Base-by-base conservation (phyloP, 2,329 filamentous ascomycete genomes). In the Metarhizium anisopliae region DNA sequence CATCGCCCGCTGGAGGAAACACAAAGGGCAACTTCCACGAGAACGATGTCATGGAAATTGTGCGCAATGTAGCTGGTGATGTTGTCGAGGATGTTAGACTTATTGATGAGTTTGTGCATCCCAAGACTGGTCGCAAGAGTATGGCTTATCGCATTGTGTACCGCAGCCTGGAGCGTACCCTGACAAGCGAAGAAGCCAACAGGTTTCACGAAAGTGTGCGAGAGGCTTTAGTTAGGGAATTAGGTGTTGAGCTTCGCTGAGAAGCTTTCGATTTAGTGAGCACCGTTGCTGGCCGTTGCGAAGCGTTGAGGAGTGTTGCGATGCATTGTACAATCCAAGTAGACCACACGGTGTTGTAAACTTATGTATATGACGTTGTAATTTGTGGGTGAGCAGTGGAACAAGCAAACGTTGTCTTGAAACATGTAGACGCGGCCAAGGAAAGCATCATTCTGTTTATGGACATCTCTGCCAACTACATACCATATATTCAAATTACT, bases 41-140 rank as follows among this genome's bases (percentile, higher is more conserved):
- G 69, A 97, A 97, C 72, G 94, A 99, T 70, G 78, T 97, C 53
- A 97, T 97, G 93, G 94, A 97, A 72, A 81, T 96, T 56, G 89
- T 96, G 18, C 85, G 94, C 61, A 85, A 85, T 62, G 79, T 93
- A 50, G 89, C 84, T 10, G 92, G 91, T 52, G 89, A 95, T 68
- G 72, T 85, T 25, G 90, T 94, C 40, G 94, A 99, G 73, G 90
- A 96, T 69, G 93, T 97, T 52, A 78, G 77, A 59, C 77, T 95
- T 32, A 83, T 90, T 53, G 94, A 97, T 71, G 82, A 90, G 68
- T 99, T 97, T 70, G 84, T 82, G 51, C 91, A 97, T 71, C 91
- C 92, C 42, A 91, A 89, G 74, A 92, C 88, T 20, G 85, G 86
- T 4, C 79, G 88, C 62, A 87, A 82, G 74, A 96, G 92, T 74